These are phyloP conservation scores for Pyrrhoderma lamaoense DNA, from an alignment of 1,284 basidiomycete species.

Conservation along the genomic window DNA sequence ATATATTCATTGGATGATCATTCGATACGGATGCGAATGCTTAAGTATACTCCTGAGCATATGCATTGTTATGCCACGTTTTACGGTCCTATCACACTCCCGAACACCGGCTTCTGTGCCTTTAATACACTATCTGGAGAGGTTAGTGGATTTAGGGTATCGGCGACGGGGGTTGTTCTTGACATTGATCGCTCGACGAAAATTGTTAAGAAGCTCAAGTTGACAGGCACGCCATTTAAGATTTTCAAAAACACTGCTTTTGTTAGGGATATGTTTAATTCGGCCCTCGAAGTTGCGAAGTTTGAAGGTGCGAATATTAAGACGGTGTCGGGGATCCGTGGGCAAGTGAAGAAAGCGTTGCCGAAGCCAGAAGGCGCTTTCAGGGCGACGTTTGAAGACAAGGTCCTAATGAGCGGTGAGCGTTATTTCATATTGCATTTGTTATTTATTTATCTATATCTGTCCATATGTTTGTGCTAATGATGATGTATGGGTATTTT, in stretches of 20 bases:
- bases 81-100: conserved; percentile 83
- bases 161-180: conserved; percentile 91
- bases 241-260: conserved; percentile 99
- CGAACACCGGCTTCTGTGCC: conserved; percentile 97
- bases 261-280: conserved; percentile 95
- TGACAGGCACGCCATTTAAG: conserved; percentile 93
- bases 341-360: conserved; percentile 94
- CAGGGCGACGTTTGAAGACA: conserved; percentile 97
- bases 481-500: no score
- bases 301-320: conserved; percentile 96
- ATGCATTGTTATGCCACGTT: conserved; percentile 99
- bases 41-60: conserved; percentile 99
- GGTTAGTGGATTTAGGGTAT: conserved; percentile 76
- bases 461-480: no score
- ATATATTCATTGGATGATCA: conserved; percentile 97
- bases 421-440: no score
- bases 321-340: conserved; percentile 93
- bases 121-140: conserved; percentile 81
- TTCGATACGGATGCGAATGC: conserved; percentile 95
- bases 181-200: conserved; percentile 88
- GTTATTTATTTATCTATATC: background rate
- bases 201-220: conserved; percentile 98
- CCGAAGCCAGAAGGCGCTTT: conserved; percentile 92
- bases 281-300: conserved; percentile 91
- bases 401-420: conserved; percentile 90